Conservation (phyloP, 2,329 filamentous ascomycete genomes). For the Thelonectria blattea region DNA sequence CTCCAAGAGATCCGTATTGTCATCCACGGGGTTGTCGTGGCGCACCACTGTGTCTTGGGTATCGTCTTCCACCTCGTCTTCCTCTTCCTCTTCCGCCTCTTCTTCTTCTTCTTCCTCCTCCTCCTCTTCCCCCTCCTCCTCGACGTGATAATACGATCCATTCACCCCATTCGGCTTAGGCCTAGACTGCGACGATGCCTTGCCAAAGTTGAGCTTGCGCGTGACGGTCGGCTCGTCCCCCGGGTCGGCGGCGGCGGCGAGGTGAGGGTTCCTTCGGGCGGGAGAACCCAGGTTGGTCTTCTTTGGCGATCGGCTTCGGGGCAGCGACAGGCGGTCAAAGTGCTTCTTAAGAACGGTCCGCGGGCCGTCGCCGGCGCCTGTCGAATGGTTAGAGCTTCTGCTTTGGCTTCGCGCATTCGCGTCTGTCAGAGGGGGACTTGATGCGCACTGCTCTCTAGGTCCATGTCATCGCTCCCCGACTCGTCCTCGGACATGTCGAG, state of each 20-base stretch:
- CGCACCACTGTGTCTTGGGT: slow-evolving; percentile 15
- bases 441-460: slow-evolving; percentile 56
- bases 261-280: slow-evolving; percentile 64
- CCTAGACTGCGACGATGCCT: slow-evolving; percentile 13
- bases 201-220: slow-evolving; percentile 60
- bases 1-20: slow-evolving; percentile 42
- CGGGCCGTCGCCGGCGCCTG: slow-evolving; percentile 61
- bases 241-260: slow-evolving; percentile 54
- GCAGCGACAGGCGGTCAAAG: slow-evolving; percentile 56
- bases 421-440: neutral
- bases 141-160: slow-evolving; percentile 37
- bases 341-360: slow-evolving; percentile 58
- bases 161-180: slow-evolving; percentile 39
- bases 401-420: no score
- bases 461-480: slow-evolving; percentile 57
- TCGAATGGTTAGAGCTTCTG: slow-evolving; percentile 34
- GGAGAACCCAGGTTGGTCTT: slow-evolving; percentile 68
- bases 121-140: slow-evolving; percentile 37
- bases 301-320: slow-evolving; percentile 62
- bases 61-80: slow-evolving; percentile 36
- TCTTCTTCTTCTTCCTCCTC: slow-evolving; percentile 40
- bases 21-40: slow-evolving; percentile 5
- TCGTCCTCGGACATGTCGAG: slow-evolving; percentile 82
- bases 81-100: slow-evolving; percentile 36
- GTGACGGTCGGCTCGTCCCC: slow-evolving; percentile 52